Evolutionary conservation across 352 stramenopile genomes (phyloP).

Genomic region (Globisporangium ultimum): DNA sequence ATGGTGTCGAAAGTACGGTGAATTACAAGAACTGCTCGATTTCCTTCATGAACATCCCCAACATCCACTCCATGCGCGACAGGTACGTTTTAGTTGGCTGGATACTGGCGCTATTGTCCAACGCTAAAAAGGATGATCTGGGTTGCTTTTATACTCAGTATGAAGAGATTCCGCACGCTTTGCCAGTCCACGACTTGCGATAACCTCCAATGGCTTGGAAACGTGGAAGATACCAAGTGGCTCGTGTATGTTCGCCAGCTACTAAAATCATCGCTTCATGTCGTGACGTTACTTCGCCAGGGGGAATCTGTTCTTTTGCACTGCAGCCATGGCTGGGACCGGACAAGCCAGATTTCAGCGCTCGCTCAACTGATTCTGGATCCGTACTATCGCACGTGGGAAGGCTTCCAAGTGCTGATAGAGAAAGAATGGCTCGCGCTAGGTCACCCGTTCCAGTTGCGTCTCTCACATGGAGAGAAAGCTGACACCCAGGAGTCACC

Average conservation of each 20-base stretch:
- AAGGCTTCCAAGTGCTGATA: slow-evolving; percentile 76
- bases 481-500: slow-evolving; percentile 76
- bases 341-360: slow-evolving; percentile 87
- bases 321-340: slow-evolving; percentile 86
- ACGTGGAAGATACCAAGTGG: slow-evolving; percentile 97
- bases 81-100: slow-evolving; percentile 48
- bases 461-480: slow-evolving; percentile 74
- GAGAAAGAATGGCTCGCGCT: slow-evolving; percentile 87
- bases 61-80: slow-evolving; percentile 98
- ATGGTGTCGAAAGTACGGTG: slow-evolving; percentile 94
- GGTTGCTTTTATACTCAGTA: slow-evolving; percentile 20
- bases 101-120: background rate
- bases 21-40: slow-evolving; percentile 94
- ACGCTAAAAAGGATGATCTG: background rate
- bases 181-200: slow-evolving; percentile 84
- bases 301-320: slow-evolving; percentile 79
- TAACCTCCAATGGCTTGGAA: slow-evolving; percentile 90
- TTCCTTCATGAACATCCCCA: slow-evolving; percentile 98
- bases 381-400: slow-evolving; percentile 77
- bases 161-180: slow-evolving; percentile 70
- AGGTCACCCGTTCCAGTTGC: slow-evolving; percentile 79
- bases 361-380: slow-evolving; percentile 70
- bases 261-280: slow-evolving; percentile 89
- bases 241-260: slow-evolving; percentile 93
- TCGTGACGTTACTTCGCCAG: slow-evolving; percentile 90